phyloP scores from a whole-genome alignment of 352 stramenopile species.

The Phytophthora nicotianae region DNA sequence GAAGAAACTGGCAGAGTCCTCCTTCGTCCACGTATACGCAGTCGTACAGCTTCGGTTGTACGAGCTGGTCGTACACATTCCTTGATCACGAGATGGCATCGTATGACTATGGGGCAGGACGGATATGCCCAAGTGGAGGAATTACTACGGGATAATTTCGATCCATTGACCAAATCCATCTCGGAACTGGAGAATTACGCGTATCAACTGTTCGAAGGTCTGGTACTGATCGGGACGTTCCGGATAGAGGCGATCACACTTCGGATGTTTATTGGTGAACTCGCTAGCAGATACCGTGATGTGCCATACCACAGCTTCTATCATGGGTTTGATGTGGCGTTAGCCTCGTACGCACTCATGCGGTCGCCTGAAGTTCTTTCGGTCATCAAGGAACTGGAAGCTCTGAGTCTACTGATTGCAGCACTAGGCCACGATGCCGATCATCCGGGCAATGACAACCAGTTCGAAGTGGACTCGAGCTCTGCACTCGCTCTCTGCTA shows the following conservation, averaged over 20 bases:
- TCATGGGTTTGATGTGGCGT: conserved; percentile 82
- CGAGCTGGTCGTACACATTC: conserved; percentile 50
- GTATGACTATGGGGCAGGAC: conserved; percentile 52
- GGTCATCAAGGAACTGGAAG: conserved; percentile 79
- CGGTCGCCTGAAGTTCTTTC: conserved; percentile 51
- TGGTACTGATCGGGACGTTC: conserved; percentile 71
- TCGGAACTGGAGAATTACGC: conserved; percentile 62
- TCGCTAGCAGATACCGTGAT: conserved; percentile 65
- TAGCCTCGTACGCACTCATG: conserved; percentile 69
- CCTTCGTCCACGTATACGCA: conserved; percentile 29
- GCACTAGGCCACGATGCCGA: conserved; percentile 87
- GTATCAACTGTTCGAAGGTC: conserved; percentile 65
- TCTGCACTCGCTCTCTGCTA: conserved; percentile 85
- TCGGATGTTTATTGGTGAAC: conserved; percentile 55
- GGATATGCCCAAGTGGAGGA: conserved; percentile 40
- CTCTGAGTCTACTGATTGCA: conserved; percentile 80
- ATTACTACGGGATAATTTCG: conserved; percentile 58
- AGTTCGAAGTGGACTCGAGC: conserved; percentile 86
- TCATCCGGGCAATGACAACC: conserved; percentile 90
- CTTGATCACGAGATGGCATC: conserved; percentile 67
- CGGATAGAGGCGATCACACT: conserved; percentile 57
- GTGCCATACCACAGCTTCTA: conserved; percentile 90
- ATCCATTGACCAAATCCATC: conserved; percentile 63
- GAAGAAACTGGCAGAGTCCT: conserved; percentile 21
- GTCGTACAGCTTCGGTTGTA: conserved; percentile 49